These are phyloP conservation scores for Hypoxylon sp. DNA, from an alignment of 2,329 filamentous ascomycete genomes.

Conservation along the genomic window DNA sequence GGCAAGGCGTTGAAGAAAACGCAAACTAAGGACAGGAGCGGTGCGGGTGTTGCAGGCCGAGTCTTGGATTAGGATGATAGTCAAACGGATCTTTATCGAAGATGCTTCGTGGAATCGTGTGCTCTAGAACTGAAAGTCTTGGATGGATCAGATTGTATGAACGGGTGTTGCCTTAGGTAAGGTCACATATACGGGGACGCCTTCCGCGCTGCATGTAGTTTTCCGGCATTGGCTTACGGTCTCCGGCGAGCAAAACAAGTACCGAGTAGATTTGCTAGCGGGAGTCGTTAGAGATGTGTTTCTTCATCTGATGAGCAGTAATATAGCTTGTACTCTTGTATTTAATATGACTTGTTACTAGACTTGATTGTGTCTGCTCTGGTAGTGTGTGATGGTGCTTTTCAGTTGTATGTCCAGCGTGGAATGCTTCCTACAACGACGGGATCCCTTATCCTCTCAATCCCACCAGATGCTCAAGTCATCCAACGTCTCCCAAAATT, in stretches of 20 bases:
- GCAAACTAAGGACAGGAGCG: slow-evolving; percentile 88
- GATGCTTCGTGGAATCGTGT: slow-evolving; percentile 1
- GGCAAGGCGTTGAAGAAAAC: slow-evolving; percentile 89
- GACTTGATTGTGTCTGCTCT: neutral
- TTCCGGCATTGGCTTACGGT: slow-evolving; percentile 19
- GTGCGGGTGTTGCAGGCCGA: slow-evolving; percentile 78
- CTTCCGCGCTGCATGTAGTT: slow-evolving; percentile 11
- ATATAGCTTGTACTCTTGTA: slow-evolving; percentile 28
- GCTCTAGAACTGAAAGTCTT: slow-evolving; percentile 17
- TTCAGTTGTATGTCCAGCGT: too few species aligned
- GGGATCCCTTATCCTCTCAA: too few species aligned
- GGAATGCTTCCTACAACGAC: too few species aligned
- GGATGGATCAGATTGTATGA: slow-evolving; percentile 45
- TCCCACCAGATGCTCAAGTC: too few species aligned
- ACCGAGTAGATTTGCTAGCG: slow-evolving; percentile 29
- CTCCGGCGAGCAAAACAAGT: neutral
- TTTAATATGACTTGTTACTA: slow-evolving; percentile 18
- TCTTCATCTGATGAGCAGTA: slow-evolving; percentile 34
- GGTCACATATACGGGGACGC: slow-evolving; percentile 10
- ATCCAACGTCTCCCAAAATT: too few species aligned
- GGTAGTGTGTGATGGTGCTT: neutral
- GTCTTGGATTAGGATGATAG: slow-evolving; percentile 68
- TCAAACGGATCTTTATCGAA: slow-evolving; percentile 2
- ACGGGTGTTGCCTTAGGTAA: slow-evolving; percentile 29
- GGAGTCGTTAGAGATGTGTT: slow-evolving; percentile 22